Evolutionary conservation across 1,139 yeast species (phyloP).

Genomic region (Suhomyces guaymorum): DNA sequence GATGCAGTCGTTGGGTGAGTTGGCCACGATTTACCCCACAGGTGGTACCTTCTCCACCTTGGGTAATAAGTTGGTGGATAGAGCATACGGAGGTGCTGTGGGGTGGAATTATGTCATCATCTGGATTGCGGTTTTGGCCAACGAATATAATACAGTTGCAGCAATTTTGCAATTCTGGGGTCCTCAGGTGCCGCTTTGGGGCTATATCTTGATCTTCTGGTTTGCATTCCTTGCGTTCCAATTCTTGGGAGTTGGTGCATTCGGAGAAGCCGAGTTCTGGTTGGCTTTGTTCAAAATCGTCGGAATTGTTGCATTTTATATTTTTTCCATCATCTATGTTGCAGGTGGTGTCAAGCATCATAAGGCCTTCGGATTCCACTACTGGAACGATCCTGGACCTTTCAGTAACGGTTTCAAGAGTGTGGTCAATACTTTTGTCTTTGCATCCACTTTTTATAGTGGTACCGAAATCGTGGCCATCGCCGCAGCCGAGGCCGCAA

Average conservation of each 20-base stretch:
- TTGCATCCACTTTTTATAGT: constrained; percentile 61
- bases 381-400: constrained; percentile 55
- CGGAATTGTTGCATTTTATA: constrained; percentile 57
- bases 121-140: constrained; percentile 61
- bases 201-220: constrained; percentile 60
- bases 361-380: constrained; percentile 53
- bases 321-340: constrained; percentile 58
- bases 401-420: constrained; percentile 44
- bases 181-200: constrained; percentile 59
- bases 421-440: constrained; percentile 68
- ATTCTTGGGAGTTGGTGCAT: constrained; percentile 56
- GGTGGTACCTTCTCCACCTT: constrained; percentile 58
- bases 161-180: constrained; percentile 60
- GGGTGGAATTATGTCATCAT: constrained; percentile 66
- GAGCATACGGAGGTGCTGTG: constrained; percentile 59
- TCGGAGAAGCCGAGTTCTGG: constrained; percentile 73
- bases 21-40: constrained; percentile 52
- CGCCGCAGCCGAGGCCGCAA: constrained; percentile 57
- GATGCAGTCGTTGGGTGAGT: constrained; percentile 61
- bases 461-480: constrained; percentile 62
- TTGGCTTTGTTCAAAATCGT: constrained; percentile 56
- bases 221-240: constrained; percentile 53
- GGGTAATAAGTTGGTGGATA: constrained; percentile 54
- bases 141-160: constrained; percentile 58
- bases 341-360: constrained; percentile 65